These are phyloP conservation scores for Neurospora africana DNA, from an alignment of 495 filamentous ascomycete species.

Conservation along the genomic window DNA sequence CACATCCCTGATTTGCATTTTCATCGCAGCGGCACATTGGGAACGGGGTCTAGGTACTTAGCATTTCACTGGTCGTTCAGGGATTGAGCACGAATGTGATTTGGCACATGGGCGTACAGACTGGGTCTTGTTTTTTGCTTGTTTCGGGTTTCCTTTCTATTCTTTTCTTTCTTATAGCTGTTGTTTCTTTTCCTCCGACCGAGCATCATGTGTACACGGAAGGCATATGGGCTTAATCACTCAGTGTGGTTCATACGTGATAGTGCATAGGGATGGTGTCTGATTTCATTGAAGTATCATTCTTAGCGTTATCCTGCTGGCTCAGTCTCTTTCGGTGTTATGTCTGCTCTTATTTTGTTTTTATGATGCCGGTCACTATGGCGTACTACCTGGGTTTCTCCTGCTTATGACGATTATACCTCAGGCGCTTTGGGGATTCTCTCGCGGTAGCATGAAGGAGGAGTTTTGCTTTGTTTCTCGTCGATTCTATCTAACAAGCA, in stretches of 20 bases:
- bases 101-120: not conserved
- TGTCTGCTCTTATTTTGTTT: not conserved
- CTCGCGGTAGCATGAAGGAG: not conserved
- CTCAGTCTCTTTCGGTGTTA: not conserved
- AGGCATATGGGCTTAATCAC: not conserved
- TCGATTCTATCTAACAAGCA: not conserved
- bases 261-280: not conserved
- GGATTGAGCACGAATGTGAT: slow-evolving; percentile 2
- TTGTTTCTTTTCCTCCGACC: not conserved
- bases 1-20: slow-evolving; percentile 1
- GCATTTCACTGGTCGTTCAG: slow-evolving; percentile 15
- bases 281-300: not conserved
- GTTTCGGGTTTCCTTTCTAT: not conserved
- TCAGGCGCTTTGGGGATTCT: not conserved
- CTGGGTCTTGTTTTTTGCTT: slow-evolving; percentile 3
- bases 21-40: not conserved
- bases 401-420: not conserved
- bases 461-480: not conserved
- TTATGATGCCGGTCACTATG: not conserved
- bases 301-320: not conserved
- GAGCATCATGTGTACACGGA: not conserved
- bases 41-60: slow-evolving; percentile 1
- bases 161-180: not conserved
- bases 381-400: not conserved
- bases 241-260: not conserved